Percentiles rank a stretch among this genome's conserved stretches.
phyloP scores from a whole-genome alignment of 371 early-diverging fungal species.

The Mucor saturninus region DNA sequence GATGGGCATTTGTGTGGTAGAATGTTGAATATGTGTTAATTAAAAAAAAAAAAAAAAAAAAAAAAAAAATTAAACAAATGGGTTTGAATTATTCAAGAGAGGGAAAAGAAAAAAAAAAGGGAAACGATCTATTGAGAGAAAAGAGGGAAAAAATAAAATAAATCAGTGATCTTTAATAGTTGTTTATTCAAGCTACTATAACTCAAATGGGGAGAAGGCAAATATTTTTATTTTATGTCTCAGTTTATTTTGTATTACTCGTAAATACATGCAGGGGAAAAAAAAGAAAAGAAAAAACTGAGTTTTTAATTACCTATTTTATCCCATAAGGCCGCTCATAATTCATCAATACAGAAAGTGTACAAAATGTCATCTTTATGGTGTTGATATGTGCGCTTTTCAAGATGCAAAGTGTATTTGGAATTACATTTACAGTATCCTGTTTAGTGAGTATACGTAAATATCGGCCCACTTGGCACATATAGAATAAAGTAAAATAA shows the following conservation, averaged over 20 bases:
- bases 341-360: not conserved
- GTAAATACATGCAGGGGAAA: constrained; percentile 16
- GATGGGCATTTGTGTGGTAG: constrained; percentile 29
- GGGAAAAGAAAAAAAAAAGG: not conserved
- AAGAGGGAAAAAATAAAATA: not conserved
- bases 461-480: not conserved
- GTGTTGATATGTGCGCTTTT: not conserved
- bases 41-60: not conserved
- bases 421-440: too few species aligned
- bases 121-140: not conserved
- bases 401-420: not conserved
- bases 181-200: constrained; percentile 1
- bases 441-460: too few species aligned
- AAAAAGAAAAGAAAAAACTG: constrained; percentile 5
- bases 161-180: not conserved
- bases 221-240: not conserved
- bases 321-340: constrained; percentile 5
- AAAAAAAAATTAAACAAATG: not conserved
- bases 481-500: not conserved
- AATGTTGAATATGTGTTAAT: not conserved
- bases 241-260: constrained; percentile 8
- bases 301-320: constrained; percentile 16
- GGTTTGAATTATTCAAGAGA: not conserved
- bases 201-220: constrained; percentile 4
- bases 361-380: not conserved